Evolutionary conservation across 2,329 filamentous ascomycete species (phyloP).

Genomic region (Colletotrichum euphorbiae): DNA sequence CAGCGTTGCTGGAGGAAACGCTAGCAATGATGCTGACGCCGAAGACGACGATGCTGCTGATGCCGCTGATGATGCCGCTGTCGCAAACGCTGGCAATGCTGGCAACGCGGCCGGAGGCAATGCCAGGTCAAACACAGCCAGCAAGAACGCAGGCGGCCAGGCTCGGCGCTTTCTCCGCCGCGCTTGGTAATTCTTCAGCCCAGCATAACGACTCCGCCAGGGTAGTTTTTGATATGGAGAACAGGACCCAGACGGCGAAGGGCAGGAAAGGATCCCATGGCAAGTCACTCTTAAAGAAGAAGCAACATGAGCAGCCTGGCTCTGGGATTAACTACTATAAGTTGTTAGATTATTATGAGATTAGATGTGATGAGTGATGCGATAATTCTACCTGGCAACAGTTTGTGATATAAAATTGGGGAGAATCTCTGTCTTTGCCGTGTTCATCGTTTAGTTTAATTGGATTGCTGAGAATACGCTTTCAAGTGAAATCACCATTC

Average conservation of each 20-base stretch:
- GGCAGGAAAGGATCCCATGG: not conserved
- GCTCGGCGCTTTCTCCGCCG: constrained; percentile 17
- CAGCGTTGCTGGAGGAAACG: not conserved
- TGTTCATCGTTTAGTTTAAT: not conserved
- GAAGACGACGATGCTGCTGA: not conserved
- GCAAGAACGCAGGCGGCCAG: not conserved
- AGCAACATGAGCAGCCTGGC: not conserved
- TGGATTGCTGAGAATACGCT: not conserved
- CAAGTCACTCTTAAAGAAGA: not conserved
- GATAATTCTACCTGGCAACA: too few species aligned
- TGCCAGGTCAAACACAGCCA: constrained; percentile 3
- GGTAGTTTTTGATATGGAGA: not conserved
- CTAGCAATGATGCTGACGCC: not conserved
- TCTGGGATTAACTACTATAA: not conserved
- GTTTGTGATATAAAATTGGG: too few species aligned
- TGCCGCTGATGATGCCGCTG: not conserved
- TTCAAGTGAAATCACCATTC: not conserved
- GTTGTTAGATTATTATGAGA: constrained; percentile 25
- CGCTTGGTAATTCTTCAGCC: not conserved
- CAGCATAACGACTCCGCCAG: not conserved
- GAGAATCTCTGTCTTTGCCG: not conserved
- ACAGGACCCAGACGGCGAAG: not conserved
- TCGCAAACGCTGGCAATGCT: constrained; percentile 3
- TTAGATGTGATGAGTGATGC: constrained; percentile 26
- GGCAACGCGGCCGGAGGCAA: constrained; percentile 1